A percentile compares a stretch with the other conserved stretches of the same genome.
phyloP scores from a whole-genome alignment of 495 filamentous ascomycete genomes.

The Penicillium chermesinum region DNA sequence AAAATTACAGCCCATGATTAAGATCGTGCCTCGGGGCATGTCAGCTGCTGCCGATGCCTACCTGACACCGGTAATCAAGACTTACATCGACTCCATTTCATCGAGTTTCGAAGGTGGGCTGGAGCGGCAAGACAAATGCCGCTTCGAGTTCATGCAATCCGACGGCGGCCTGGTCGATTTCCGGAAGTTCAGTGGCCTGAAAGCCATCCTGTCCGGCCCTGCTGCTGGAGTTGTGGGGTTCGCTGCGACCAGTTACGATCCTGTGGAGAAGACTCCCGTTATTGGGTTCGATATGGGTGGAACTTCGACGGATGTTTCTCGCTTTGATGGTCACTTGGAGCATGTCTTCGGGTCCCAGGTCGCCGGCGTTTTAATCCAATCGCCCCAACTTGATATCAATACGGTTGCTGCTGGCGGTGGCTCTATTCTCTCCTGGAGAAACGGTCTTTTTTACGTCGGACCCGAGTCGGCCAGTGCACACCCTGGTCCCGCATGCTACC shows the following conservation, averaged over 20 bases:
- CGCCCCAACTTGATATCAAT: constrained; percentile 95
- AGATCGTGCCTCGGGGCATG: constrained; percentile 70
- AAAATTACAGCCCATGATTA: constrained; percentile 82
- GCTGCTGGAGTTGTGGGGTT: constrained; percentile 83
- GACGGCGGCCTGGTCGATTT: constrained; percentile 54
- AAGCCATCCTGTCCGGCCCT: constrained; percentile 56
- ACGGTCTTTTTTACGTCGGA: constrained; percentile 93
- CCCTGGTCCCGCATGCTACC: constrained; percentile 89
- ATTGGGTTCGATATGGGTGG: constrained; percentile 98
- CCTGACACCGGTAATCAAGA: constrained; percentile 89
- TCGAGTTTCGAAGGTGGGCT: constrained; percentile 52
- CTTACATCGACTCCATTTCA: constrained; percentile 89
- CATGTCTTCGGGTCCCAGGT: constrained; percentile 98
- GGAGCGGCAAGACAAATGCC: constrained; percentile 41
- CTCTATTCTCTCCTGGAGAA: constrained; percentile 81
- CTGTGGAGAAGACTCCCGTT: constrained; percentile 77
- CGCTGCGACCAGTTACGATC: constrained; percentile 87
- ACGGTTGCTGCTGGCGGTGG: constrained; percentile 94
- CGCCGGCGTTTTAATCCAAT: constrained; percentile 91
- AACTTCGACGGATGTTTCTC: constrained; percentile 89
- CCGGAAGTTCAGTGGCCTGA: constrained; percentile 52
- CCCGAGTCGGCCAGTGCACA: constrained; percentile 92
- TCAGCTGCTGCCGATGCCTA: constrained; percentile 95
- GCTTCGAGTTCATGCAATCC: constrained; percentile 53
- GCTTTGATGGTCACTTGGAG: constrained; percentile 90